Percentiles rank a stretch among this genome's conserved stretches.
These are phyloP conservation scores for Coprinopsis marcescibilis DNA, from an alignment of 768 basidiomycete species.

Conservation along the genomic window DNA sequence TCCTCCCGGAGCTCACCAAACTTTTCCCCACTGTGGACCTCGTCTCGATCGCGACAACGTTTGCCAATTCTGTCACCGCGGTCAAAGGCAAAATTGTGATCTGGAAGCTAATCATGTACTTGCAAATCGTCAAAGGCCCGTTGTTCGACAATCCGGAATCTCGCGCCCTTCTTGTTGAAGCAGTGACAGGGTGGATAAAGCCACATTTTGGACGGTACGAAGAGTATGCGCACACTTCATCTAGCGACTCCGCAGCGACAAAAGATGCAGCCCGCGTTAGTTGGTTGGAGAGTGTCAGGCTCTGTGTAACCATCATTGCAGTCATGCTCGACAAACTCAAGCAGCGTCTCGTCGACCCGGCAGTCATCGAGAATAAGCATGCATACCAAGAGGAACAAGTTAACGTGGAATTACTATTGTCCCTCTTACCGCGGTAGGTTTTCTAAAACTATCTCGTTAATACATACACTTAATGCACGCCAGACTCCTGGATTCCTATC, in stretches of 20 bases:
- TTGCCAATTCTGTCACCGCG: slow-evolving; percentile 75
- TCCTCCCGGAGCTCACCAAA: slow-evolving; percentile 81
- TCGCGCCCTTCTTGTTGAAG: slow-evolving; percentile 76
- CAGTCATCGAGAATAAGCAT: slow-evolving; percentile 53
- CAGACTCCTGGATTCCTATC: slow-evolving; percentile 84
- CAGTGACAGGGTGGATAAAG: slow-evolving; percentile 90
- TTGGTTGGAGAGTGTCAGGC: slow-evolving; percentile 88
- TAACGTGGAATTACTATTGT: slow-evolving; percentile 81
- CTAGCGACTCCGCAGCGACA: slow-evolving; percentile 59
- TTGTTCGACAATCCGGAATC: slow-evolving; percentile 80
- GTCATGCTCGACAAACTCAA: slow-evolving; percentile 89
- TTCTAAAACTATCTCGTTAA: too few species aligned
- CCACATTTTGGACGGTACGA: slow-evolving; percentile 92
- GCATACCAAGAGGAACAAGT: slow-evolving; percentile 79
- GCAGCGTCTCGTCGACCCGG: slow-evolving; percentile 66
- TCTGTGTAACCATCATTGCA: slow-evolving; percentile 84
- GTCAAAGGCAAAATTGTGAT: slow-evolving; percentile 84
- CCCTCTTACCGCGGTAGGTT: slow-evolving; percentile 73
- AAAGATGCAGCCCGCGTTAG: slow-evolving; percentile 72
- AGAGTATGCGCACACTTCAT: slow-evolving; percentile 60
- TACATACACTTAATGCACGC: too few species aligned
- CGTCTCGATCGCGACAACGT: slow-evolving; percentile 79
- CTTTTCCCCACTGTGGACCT: slow-evolving; percentile 80
- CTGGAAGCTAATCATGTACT: slow-evolving; percentile 91
- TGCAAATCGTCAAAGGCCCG: slow-evolving; percentile 86